These are phyloP conservation scores for Skeletonema costatum DNA, from an alignment of 108 stramenopile genomes.

Conservation along the genomic window DNA sequence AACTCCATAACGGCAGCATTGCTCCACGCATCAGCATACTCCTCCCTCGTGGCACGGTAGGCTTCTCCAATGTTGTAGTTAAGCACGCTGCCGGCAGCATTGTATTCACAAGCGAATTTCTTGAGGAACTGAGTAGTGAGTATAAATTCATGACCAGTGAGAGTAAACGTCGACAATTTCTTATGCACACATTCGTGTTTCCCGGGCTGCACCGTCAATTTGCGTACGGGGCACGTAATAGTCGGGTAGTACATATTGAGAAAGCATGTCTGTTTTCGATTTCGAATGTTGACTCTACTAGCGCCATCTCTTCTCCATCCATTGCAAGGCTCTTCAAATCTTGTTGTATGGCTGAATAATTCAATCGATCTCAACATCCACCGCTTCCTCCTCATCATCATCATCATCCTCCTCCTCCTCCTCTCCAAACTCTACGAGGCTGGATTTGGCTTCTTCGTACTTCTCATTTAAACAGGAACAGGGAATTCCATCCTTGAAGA, in stretches of 20 bases:
- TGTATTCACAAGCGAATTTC: background rate
- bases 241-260: background rate
- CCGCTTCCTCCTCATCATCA: no score
- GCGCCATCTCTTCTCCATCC: background rate
- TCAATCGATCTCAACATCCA: no score
- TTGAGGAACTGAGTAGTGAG: background rate
- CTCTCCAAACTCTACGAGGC: no score
- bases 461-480: constrained; percentile 2
- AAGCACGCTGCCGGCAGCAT: background rate
- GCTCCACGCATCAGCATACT: background rate
- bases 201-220: background rate
- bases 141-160: no score
- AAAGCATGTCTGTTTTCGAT: background rate
- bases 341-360: no score
- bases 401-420: no score
- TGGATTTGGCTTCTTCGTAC: background rate
- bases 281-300: background rate
- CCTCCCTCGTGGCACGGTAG: background rate
- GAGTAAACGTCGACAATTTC: no score
- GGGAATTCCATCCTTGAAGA: background rate
- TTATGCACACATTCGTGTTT: no score
- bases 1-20: background rate
- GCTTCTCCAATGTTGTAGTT: background rate
- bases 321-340: no score
- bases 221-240: background rate